Evolutionary conservation across 2,329 filamentous ascomycete species (phyloP).

Genomic region (Hypoxylon sp.): DNA sequence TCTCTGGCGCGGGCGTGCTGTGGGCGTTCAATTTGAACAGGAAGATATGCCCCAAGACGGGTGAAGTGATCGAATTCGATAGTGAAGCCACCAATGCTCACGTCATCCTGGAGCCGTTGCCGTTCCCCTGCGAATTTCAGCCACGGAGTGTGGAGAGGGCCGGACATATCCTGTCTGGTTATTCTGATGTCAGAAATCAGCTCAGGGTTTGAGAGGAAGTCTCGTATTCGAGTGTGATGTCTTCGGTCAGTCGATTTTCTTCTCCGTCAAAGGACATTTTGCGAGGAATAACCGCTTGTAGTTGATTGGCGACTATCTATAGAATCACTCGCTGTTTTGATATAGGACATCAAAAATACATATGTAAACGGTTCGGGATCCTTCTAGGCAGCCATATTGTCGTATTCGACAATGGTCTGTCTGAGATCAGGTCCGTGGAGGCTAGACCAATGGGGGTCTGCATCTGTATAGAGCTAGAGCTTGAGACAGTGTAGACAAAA

Average conservation of each 20-base stretch:
- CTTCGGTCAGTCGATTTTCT: background rate
- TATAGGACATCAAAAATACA: background rate
- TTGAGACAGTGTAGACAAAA: background rate
- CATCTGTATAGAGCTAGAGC: background rate
- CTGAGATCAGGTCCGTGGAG: background rate
- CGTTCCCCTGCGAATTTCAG: slow-evolving; percentile 63
- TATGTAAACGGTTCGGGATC: background rate
- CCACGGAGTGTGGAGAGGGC: slow-evolving; percentile 59
- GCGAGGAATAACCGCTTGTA: background rate
- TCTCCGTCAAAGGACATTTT: background rate
- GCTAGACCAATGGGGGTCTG: background rate
- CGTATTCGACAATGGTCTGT: background rate
- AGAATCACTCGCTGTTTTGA: background rate
- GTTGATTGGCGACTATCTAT: background rate
- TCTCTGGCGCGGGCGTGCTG: slow-evolving; percentile 63
- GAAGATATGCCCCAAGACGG: slow-evolving; percentile 61
- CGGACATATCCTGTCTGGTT: slow-evolving; percentile 57
- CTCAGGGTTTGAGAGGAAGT: slow-evolving; percentile 50
- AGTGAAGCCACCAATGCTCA: slow-evolving; percentile 66
- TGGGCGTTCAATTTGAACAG: slow-evolving; percentile 65
- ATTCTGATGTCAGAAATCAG: slow-evolving; percentile 53
- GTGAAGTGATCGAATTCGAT: slow-evolving; percentile 61
- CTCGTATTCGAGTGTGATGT: background rate
- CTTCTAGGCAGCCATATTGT: background rate
- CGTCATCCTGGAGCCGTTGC: slow-evolving; percentile 66